Evolutionary conservation across 805 yeast genomes (phyloP).

Genomic region (Cyberlindnera euphorbiiphila): DNA sequence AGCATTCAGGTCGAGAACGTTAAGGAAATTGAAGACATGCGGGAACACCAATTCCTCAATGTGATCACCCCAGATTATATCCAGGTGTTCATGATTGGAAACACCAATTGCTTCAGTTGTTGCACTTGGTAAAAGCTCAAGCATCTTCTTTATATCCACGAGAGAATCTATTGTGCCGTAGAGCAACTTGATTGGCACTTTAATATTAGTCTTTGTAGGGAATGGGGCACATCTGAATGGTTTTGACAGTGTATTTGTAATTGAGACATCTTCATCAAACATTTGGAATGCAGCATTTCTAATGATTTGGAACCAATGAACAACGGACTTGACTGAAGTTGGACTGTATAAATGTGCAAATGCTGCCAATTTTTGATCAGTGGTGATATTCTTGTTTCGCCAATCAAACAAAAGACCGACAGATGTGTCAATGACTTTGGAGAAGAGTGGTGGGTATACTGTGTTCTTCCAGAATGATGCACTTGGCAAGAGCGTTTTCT

Average conservation of each 20-base stretch:
- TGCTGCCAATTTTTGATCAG: slow-evolving; percentile 70
- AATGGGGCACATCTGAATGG: slow-evolving; percentile 34
- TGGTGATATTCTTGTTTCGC: slow-evolving; percentile 67
- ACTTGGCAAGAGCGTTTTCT: slow-evolving; percentile 63
- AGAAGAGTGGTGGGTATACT: slow-evolving; percentile 73
- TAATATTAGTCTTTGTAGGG: slow-evolving; percentile 63
- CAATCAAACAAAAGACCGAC: slow-evolving; percentile 73
- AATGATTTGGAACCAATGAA: slow-evolving; percentile 95
- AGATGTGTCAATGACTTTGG: slow-evolving; percentile 65
- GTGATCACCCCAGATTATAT: slow-evolving; percentile 81
- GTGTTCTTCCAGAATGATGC: slow-evolving; percentile 77
- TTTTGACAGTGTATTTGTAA: slow-evolving; percentile 33
- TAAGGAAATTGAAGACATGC: slow-evolving; percentile 36
- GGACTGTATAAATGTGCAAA: slow-evolving; percentile 88
- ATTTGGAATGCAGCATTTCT: slow-evolving; percentile 75
- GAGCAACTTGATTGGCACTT: slow-evolving; percentile 68
- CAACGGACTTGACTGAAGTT: slow-evolving; percentile 86
- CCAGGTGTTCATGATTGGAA: slow-evolving; percentile 80
- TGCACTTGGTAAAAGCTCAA: slow-evolving; percentile 55
- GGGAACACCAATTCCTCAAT: slow-evolving; percentile 46
- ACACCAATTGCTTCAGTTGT: slow-evolving; percentile 54
- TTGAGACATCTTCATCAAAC: slow-evolving; percentile 66
- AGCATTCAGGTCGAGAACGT: slow-evolving; percentile 7
- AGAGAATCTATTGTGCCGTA: slow-evolving; percentile 81
- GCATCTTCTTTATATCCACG: slow-evolving; percentile 80